These are phyloP conservation scores for Magnusiomyces tetraspermus DNA, from an alignment of 1,139 yeast species.

Conservation along the genomic window DNA sequence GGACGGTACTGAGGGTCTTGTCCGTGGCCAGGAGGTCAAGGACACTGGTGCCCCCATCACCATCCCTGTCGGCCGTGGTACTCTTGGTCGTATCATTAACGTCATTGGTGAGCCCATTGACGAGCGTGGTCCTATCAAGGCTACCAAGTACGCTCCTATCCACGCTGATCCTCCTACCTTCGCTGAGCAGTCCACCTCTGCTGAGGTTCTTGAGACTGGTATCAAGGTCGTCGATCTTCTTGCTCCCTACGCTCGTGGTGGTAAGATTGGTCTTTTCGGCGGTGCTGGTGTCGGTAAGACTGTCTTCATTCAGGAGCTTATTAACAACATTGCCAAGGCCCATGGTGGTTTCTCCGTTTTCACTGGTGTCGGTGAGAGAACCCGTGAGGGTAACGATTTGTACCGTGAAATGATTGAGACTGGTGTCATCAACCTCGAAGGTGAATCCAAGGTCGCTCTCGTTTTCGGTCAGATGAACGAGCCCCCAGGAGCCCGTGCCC, in stretches of 20 bases:
- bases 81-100: slow-evolving; percentile 96
- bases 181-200: slow-evolving; percentile 93
- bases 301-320: slow-evolving; percentile 98
- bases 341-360: slow-evolving; percentile 99
- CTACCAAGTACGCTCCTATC: slow-evolving; percentile 90
- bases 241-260: slow-evolving; percentile 99
- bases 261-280: slow-evolving; percentile 99
- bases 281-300: slow-evolving; percentile 99
- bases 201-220: slow-evolving; percentile 99
- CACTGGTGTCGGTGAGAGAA: slow-evolving; percentile 99
- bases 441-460: slow-evolving; percentile 98
- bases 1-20: slow-evolving; percentile 99
- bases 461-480: slow-evolving; percentile 99
- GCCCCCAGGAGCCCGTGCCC: slow-evolving; percentile 99
- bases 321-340: slow-evolving; percentile 99
- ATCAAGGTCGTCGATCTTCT: slow-evolving; percentile 98
- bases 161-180: slow-evolving; percentile 97
- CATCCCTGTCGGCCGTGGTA: slow-evolving; percentile 98
- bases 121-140: slow-evolving; percentile 97
- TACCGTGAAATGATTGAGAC: slow-evolving; percentile 99
- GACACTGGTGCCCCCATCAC: slow-evolving; percentile 99
- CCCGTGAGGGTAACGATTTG: slow-evolving; percentile 99
- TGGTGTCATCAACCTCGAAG: slow-evolving; percentile 98
- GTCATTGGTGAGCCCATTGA: slow-evolving; percentile 99
- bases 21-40: slow-evolving; percentile 84